A percentile compares a stretch with the other conserved stretches of the same genome.
These are phyloP conservation scores for Lentinula lateritia DNA, from an alignment of 768 basidiomycete species.

Conservation along the genomic window DNA sequence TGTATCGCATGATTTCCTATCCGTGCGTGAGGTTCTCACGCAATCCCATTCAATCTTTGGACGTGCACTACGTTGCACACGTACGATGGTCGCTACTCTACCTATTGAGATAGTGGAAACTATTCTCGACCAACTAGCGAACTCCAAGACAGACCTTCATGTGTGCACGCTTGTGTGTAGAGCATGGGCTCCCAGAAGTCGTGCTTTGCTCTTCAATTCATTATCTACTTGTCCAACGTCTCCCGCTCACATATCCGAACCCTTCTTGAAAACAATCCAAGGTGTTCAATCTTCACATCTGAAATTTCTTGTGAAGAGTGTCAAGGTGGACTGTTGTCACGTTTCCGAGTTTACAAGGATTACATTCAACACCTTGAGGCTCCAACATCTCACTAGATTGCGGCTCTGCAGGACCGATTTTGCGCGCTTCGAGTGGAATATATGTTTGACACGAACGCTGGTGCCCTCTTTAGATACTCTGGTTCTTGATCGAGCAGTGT, in stretches of 20 bases:
- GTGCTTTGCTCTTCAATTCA: conserved; percentile 1
- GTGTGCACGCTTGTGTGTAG: not conserved
- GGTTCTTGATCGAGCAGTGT: not conserved
- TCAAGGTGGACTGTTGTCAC: not conserved
- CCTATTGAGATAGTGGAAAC: not conserved
- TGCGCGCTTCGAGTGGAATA: not conserved
- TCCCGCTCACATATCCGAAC: not conserved
- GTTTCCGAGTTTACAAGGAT: not conserved
- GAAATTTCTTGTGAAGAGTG: not conserved
- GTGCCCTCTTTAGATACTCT: not conserved
- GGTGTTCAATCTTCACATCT: not conserved
- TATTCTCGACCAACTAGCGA: not conserved
- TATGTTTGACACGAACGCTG: not conserved
- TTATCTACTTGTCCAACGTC: not conserved
- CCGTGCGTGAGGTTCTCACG: too few relatives aligned
- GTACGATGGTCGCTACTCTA: not conserved
- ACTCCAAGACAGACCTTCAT: not conserved
- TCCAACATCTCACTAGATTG: not conserved
- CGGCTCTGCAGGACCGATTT: conserved; percentile 1
- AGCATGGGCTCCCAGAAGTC: not conserved
- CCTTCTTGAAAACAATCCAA: not conserved
- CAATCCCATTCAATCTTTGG: too few relatives aligned
- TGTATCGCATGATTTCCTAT: too few relatives aligned
- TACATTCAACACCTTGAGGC: not conserved
- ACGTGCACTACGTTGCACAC: too few relatives aligned